Base-by-base conservation (phyloP, 2,329 filamentous ascomycete genomes). In the Scortechinia acanthostroma region DNA sequence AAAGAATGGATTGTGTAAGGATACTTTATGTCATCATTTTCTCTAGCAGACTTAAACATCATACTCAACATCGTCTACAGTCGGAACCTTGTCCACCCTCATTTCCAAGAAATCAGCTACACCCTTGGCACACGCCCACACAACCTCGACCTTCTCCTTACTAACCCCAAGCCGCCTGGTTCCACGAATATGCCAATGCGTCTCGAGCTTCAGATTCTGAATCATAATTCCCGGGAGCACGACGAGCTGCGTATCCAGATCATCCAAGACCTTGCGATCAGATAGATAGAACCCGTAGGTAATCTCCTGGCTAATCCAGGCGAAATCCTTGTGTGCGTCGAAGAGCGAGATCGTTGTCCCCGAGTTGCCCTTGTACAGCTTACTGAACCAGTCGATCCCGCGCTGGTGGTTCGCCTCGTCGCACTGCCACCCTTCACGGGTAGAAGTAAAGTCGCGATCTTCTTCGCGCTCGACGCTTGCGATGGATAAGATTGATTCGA, bases 401-500 rank as follows among this genome's bases (percentile, higher is more conserved):
- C 76, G 68, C 35, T 69, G 60, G 13, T 64, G 61, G 51, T 80
- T 83, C 2, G 68, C 71, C 3, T 69, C 63, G 46, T 80, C 77
- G 21, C 72, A 73, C 51, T 76, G 67, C 79, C 79, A 84, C 6
- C 68, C 62, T 49, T 77, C 68, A 51, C 79, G 71, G 2, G 73
- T 76, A 46, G 61, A 64, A 3, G 61, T 68, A 46, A 66, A 74
- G 51, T 84, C 80, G 44, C 69, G 73, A 51, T 84, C 80, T 54
- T 81, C 77, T 1, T 55, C 51, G 3, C 50, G 50, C 50, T 80
- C 76, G 6, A 74, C 55, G 15, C 66, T 62, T 46, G 60, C 64
- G 45, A 82, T 79, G n/a, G 70, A 64, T 4, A 80, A 63, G 37
- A 82, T 72, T 1, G 76, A 71, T 52, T 82, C 77, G 3, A 84